Base-by-base conservation (phyloP, 768 basidiomycete genomes). In the Nidularia sp. region DNA sequence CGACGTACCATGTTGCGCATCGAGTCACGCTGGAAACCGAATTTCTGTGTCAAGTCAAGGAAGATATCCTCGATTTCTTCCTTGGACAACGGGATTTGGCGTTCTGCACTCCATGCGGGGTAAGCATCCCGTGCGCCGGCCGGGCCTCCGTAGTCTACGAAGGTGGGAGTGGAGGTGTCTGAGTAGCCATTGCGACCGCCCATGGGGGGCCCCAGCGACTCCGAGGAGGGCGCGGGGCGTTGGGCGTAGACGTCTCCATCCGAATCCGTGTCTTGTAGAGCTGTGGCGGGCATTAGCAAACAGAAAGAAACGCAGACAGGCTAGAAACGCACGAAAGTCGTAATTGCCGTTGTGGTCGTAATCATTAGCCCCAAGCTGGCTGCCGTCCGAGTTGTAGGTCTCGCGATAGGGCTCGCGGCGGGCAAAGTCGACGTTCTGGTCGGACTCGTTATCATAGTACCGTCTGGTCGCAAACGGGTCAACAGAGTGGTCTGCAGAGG, bases 31-130 rank as follows among this genome's bases (percentile, higher is more conserved):
- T 95, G 97, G 66, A 99, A 99, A 55, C 97, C 97, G 71, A 98
- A 99, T 71, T 98, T 99, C 78, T 98, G 94, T 29, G 93, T 88
- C 34, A 99, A 79, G 74, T 98, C 97, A 48, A 98, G 82, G 66
- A 98, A 92, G 47, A 99, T 92, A 65, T 99, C 97, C 67, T 98
- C 96, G 51, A 98, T 98, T 75, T 98, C 97, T 69, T 99, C 97
- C 76, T 98, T 98, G 15, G 93, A 95, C 10, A 99, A 76, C n/a
- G 96, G 96, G 55, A 98, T 97, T 58, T 90, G 85, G 10, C 90
- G 86, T 48, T 98, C 97, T 39, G 84, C 70, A 7, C 84, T 85
- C 97, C 97, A 99, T 1, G 96, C 93, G 0, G 96, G 90, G 64
- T 98, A 98, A 36, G 93, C 84, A 60, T 98, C 94, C 45, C 85